Conservation (phyloP, 176 grass and related monocot genomes). For the Saccharum spontaneum region DNA sequence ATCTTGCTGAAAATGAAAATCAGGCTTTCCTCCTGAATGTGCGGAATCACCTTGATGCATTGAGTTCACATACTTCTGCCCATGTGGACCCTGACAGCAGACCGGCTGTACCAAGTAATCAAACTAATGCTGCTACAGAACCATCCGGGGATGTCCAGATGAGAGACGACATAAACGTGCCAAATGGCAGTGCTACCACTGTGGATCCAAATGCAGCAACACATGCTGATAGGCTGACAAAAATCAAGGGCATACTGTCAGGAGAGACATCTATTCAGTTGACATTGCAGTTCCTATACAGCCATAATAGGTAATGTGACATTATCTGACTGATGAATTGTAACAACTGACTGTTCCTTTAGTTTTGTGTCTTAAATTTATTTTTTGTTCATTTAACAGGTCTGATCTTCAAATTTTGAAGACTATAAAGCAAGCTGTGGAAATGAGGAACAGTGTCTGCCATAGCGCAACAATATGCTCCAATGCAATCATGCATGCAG, state of each 20-base stretch:
- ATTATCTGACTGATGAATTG: conserved; percentile 12
- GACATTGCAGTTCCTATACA: conserved; percentile 77
- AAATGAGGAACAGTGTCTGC: conserved; percentile 84
- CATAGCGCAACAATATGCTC: conserved; percentile 85
- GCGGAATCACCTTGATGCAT: conserved; percentile 38
- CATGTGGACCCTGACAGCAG: not conserved
- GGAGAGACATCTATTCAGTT: conserved; percentile 79
- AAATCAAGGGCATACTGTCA: conserved; percentile 74
- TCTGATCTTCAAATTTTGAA: conserved; percentile 88
- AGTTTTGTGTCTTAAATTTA: not conserved
- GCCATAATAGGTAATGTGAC: conserved; percentile 65
- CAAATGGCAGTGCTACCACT: conserved; percentile 44
- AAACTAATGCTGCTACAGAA: conserved; percentile 46
- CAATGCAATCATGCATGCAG: conserved; percentile 92
- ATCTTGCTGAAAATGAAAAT: conserved; percentile 89
- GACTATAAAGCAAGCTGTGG: conserved; percentile 82
- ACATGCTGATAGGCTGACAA: conserved; percentile 52
- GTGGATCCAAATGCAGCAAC: conserved; percentile 51
- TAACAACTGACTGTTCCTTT: not conserved
- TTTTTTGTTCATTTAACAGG: conserved; percentile 37
- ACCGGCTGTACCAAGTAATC: conserved; percentile 32
- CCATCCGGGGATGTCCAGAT: conserved; percentile 58
- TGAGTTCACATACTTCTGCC: conserved; percentile 18
- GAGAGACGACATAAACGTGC: conserved; percentile 40
- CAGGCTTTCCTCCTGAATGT: conserved; percentile 78